A percentile compares a stretch with the other conserved stretches of the same genome.
Evolutionary conservation across 2,329 filamentous ascomycete genomes (phyloP).

Genomic region (Ceratocystis alfenasii): DNA sequence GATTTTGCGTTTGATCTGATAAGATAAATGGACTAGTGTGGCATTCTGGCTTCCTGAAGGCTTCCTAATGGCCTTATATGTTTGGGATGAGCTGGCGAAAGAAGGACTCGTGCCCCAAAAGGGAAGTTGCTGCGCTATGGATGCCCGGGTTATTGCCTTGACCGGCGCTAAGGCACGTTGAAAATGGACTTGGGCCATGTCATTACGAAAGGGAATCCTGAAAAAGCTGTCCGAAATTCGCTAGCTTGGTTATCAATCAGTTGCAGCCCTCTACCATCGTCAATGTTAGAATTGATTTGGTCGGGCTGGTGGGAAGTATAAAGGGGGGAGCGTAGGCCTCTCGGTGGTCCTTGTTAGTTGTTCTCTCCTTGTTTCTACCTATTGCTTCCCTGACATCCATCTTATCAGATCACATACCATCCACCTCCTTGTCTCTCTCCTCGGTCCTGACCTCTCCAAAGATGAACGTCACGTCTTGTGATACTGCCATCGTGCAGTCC

Average conservation of each 20-base stretch:
- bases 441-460: not conserved
- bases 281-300: not conserved
- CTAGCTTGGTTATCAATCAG: conserved; percentile 3
- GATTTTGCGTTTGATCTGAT: conserved; percentile 8
- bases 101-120: not conserved
- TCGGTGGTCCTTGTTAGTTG: not conserved
- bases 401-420: not conserved
- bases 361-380: not conserved
- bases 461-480: conserved; percentile 6
- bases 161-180: conserved; percentile 1
- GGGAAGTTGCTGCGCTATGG: conserved; percentile 6
- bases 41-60: conserved; percentile 2
- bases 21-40: conserved; percentile 5
- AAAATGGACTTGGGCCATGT: not conserved
- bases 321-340: not conserved
- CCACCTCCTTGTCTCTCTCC: not conserved
- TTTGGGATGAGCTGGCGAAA: not conserved
- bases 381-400: not conserved
- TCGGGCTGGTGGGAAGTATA: not conserved
- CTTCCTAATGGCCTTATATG: not conserved
- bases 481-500: not conserved
- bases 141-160: conserved; percentile 8
- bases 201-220: not conserved
- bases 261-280: not conserved
- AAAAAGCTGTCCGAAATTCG: not conserved